Conservation (phyloP, 768 basidiomycete species). For the Cubamyces lactineus region DNA sequence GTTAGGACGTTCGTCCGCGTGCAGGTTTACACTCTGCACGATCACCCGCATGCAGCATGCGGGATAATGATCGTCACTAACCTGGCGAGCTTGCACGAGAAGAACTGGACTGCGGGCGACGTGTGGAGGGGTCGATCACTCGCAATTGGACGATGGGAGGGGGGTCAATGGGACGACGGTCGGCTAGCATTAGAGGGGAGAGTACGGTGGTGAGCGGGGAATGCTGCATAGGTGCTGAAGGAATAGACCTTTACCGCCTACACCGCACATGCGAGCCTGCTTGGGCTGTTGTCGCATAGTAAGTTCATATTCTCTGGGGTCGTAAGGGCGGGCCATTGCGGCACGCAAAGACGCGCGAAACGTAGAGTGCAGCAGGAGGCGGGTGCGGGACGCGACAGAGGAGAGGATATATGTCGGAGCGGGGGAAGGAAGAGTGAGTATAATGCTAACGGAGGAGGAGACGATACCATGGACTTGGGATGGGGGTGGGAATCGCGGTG, state of each 20-base stretch:
- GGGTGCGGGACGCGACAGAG: slow-evolving; percentile 20
- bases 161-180: slow-evolving; percentile 95
- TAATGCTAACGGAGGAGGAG: slow-evolving; percentile 15
- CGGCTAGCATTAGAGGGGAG: slow-evolving; percentile 53
- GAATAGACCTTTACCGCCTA: slow-evolving; percentile 71
- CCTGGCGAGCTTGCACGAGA: slow-evolving; percentile 33
- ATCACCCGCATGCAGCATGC: background rate
- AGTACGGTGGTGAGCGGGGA: slow-evolving; percentile 8
- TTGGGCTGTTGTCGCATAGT: slow-evolving; percentile 89
- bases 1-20: too few species aligned
- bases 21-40: too few species aligned
- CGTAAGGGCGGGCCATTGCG: slow-evolving; percentile 28
- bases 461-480: slow-evolving; percentile 26
- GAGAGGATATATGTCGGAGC: slow-evolving; percentile 25
- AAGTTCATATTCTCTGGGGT: slow-evolving; percentile 79
- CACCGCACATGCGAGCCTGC: slow-evolving; percentile 89
- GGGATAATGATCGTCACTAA: slow-evolving; percentile 15
- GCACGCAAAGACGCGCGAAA: slow-evolving; percentile 1
- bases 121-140: slow-evolving; percentile 68
- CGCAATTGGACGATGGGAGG: slow-evolving; percentile 96
- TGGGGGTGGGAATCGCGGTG: slow-evolving; percentile 23
- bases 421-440: slow-evolving; percentile 22
- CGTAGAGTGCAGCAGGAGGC: slow-evolving; percentile 1
- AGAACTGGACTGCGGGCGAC: slow-evolving; percentile 26
- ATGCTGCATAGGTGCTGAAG: slow-evolving; percentile 6